phyloP scores from a whole-genome alignment of 78 protist species.

The Dictyostelium firmibasis region DNA sequence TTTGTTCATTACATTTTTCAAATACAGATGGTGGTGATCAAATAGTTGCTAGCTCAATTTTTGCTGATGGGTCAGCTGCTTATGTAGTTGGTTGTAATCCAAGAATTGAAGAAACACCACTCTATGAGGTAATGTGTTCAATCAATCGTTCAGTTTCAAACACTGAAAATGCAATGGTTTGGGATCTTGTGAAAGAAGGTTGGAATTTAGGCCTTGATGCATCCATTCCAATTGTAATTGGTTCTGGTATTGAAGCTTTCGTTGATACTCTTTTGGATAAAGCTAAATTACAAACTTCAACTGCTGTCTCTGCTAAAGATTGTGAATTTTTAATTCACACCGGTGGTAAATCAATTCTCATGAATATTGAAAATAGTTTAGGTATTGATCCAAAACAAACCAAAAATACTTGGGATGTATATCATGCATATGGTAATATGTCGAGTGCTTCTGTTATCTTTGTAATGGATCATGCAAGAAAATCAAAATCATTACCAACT shows the following conservation, averaged over 20 bases:
- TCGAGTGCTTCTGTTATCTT: slow-evolving; percentile 52
- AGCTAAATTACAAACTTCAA: neutral
- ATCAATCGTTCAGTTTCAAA: slow-evolving; percentile 19
- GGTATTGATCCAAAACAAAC: slow-evolving; percentile 8
- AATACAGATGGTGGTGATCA: slow-evolving; percentile 33
- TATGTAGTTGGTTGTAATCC: slow-evolving; percentile 36
- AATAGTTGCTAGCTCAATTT: slow-evolving; percentile 40
- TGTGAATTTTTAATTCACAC: slow-evolving; percentile 64
- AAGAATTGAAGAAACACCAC: slow-evolving; percentile 29
- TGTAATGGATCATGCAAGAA: slow-evolving; percentile 60
- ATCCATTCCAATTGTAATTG: slow-evolving; percentile 13
- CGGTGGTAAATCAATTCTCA: slow-evolving; percentile 47
- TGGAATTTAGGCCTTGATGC: slow-evolving; percentile 41
- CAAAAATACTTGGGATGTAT: slow-evolving; percentile 45
- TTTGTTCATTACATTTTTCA: slow-evolving; percentile 46
- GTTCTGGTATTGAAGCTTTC: slow-evolving; percentile 5
- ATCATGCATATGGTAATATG: slow-evolving; percentile 53
- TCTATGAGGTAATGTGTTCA: slow-evolving; percentile 38
- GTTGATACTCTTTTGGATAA: slow-evolving; percentile 1
- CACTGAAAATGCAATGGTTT: slow-evolving; percentile 43
- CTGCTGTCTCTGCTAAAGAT: neutral
- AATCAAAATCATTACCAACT: slow-evolving; percentile 1
- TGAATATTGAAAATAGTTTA: slow-evolving; percentile 4
- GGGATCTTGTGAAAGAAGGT: slow-evolving; percentile 21
- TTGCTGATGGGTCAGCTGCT: slow-evolving; percentile 76